Evolutionary conservation across 179 eudicot genomes (phyloP), one percentile per base, ranked within the genome.

Genomic region (Amaranthus tricolor): DNA sequence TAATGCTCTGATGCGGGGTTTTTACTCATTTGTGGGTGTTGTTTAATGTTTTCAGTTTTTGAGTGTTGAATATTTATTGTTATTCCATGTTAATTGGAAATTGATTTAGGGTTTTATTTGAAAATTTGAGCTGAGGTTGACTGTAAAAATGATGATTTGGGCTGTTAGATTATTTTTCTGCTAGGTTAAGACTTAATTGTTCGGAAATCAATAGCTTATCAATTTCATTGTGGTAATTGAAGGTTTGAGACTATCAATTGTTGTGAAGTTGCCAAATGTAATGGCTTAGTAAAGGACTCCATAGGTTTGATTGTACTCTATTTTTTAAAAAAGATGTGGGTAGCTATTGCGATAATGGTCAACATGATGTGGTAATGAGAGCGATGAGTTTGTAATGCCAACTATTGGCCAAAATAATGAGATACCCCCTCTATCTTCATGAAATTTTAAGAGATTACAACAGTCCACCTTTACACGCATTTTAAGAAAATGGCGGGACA

Each of bases 121-220:
- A 31, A 15, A 62, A 60, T 67, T 53, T 59, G 50, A 74, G 74
- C 74, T 73, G 12, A 50, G 73, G 68, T 50, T 44, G 40, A 24
- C 73, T 6, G 43, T 48, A 61, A 24, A 49, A 10, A 61, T 62
- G 66, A 19, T 52, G 15, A 12, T 52, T 49, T 10, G 20, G 64
- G 40, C 40, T 31, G 40, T 31, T 31, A 31, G 40, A 31, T 1
- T 31, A 31, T 31, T 31, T 31, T 31, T 31, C 40, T 31, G 40
- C 40, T 31, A 31, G 40, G 40, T 31, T 31, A 31, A 2, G 40
- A 31, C 40, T 31, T 31, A 31, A 31, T 3, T 43, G 31, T 53
- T 16, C 7, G 72, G 40, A 31, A 1, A 1, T 31, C 40, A 31
- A 31, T 45, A 16, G 40, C 58, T 31, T 68, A 61, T 49, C 45